Evolutionary conservation across 2,329 filamentous ascomycete species (phyloP).

Genomic region (Botrytis medusae): DNA sequence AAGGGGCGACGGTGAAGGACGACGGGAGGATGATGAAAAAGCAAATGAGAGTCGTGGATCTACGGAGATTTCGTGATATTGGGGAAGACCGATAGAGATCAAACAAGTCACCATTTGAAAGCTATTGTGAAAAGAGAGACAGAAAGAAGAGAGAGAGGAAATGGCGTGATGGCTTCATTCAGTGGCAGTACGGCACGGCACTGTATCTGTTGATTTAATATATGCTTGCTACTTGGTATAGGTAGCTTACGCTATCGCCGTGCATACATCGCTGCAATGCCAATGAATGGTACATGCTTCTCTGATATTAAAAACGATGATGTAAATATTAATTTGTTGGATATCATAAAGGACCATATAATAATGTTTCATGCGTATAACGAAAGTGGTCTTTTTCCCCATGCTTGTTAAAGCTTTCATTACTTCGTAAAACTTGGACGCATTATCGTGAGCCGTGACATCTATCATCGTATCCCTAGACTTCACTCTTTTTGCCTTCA

Average conservation of each 20-base stretch:
- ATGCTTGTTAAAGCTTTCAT: not conserved
- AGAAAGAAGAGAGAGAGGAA: not conserved
- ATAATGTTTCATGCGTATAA: not conserved
- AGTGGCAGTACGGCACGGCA: not conserved
- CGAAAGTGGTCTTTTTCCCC: not conserved
- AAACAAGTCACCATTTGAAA: not conserved
- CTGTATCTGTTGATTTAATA: not conserved
- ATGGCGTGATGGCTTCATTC: not conserved
- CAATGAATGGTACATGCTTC: not conserved
- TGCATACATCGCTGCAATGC: not conserved
- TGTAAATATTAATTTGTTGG: not conserved
- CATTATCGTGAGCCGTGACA: conserved; percentile 4
- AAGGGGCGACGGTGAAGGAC: not conserved
- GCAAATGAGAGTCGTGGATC: not conserved
- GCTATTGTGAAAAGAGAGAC: not conserved
- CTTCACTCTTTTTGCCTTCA: not conserved
- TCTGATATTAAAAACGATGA: conserved; percentile 5
- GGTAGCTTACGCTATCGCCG: not conserved
- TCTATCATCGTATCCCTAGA: not conserved
- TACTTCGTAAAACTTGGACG: not conserved
- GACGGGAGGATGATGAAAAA: not conserved
- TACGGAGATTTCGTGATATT: conserved; percentile 4
- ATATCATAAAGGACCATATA: not conserved
- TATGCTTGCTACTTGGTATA: not conserved
- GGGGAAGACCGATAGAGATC: not conserved